Percentiles rank a stretch among this genome's conserved stretches.
phyloP scores from a whole-genome alignment of 2,329 filamentous ascomycete genomes.

The Fusarium nanum region DNA sequence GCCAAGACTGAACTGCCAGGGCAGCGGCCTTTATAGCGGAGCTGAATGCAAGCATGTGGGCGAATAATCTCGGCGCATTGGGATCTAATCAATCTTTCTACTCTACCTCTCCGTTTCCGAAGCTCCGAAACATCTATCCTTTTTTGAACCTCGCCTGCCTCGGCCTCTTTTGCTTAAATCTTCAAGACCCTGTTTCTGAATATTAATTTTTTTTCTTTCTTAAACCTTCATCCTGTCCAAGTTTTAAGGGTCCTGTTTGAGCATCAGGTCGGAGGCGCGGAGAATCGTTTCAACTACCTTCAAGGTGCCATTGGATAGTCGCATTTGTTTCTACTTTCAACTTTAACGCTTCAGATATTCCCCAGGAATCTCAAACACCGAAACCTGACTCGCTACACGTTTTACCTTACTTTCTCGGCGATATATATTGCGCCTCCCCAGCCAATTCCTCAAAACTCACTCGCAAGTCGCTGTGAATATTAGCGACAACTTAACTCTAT shows the following conservation, averaged over 20 bases:
- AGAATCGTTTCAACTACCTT: slow-evolving; percentile 27
- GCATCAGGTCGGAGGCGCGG: slow-evolving; percentile 15
- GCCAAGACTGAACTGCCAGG: slow-evolving; percentile 14
- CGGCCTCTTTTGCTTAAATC: not conserved
- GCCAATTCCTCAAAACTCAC: not conserved
- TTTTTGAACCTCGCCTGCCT: slow-evolving; percentile 14
- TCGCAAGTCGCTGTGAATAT: slow-evolving; percentile 17
- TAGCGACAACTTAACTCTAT: slow-evolving; percentile 15
- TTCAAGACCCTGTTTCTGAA: not conserved
- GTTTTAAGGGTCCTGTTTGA: slow-evolving; percentile 14
- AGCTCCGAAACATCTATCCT: not conserved
- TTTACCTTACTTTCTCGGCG: slow-evolving; percentile 11
- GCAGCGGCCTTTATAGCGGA: slow-evolving; percentile 16
- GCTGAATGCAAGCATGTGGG: slow-evolving; percentile 23
- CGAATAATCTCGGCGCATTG: slow-evolving; percentile 29
- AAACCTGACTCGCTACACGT: slow-evolving; percentile 20
- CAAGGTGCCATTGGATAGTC: slow-evolving; percentile 9
- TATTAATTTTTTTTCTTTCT: not conserved
- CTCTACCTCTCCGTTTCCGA: slow-evolving; percentile 8
- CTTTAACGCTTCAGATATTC: slow-evolving; percentile 28
- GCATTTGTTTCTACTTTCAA: slow-evolving; percentile 24
- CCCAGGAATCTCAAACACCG: slow-evolving; percentile 11
- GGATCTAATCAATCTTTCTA: slow-evolving; percentile 41
- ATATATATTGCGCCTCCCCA: slow-evolving; percentile 8
- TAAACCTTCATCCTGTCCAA: not conserved